Evolutionary conservation across 805 yeast genomes (phyloP), one percentile per base, ranked within the genome.

Genomic region (Saturnispora hagleri): DNA sequence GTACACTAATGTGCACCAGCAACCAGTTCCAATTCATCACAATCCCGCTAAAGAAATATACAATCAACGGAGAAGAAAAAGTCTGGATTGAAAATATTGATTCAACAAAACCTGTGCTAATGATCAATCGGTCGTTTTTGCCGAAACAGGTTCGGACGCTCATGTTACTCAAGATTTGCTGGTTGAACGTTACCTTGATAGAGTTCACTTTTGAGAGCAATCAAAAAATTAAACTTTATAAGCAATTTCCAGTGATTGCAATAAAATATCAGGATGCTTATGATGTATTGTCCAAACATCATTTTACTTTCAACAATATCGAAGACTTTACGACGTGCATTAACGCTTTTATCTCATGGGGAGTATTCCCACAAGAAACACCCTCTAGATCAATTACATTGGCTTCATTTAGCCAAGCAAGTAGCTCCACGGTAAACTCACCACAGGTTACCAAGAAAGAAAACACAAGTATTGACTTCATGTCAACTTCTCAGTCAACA

Each of bases 221-320:
- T 22, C 27, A 50, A 40, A 43, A 50, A 28, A 43, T 50, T 9
- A 50, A 50, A 40, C 38, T 50, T 4, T 50, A 50, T n/a, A 50
- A 50, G 22, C 43, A 50, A 28, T 50, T 12, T 31, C 52, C 52
- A 31, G 31, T 35, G 13, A 28, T 50, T 22, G 52, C 52, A 7
- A 9, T 50, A n/a, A 50, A 50, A 27, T 50, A 50, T 33, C 52
- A 50, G 28, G 9, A n/a, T 8, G 15, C 44, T 1, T 6, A 10
- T 12, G 15, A 26, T 9, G 18, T 5, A 10, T n/a, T 33, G 5
- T 43, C 31, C 18, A 35, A 45, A 27, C 17, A 43, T 26, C 48
- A 43, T 20, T 10, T 50, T 8, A 44, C 48, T 15, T 50, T 50
- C 12, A 28, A 31, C 13, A 27, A 34, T 8, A 7, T 38, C 4